These are phyloP conservation scores for Pharus latifolius DNA, from an alignment of 176 grass and related monocot genomes.

Conservation along the genomic window DNA sequence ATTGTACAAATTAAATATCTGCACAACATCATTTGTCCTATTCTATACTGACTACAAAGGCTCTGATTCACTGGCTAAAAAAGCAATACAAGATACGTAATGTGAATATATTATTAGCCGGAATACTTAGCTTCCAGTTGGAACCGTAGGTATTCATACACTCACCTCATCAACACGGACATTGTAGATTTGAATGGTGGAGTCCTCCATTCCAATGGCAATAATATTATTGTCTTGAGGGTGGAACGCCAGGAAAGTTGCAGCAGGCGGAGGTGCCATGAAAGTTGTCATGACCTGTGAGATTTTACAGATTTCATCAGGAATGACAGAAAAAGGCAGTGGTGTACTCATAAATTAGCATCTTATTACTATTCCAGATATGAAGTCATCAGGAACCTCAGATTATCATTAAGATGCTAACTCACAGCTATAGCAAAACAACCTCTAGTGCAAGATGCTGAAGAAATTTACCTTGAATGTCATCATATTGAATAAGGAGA, in stretches of 20 bases:
- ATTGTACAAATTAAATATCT: too few species aligned
- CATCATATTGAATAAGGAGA: constrained; percentile 99
- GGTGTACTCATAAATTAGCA: background rate
- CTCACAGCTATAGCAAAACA: background rate
- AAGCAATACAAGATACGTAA: background rate
- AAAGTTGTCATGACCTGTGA: constrained; percentile 97
- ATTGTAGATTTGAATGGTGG: constrained; percentile 97
- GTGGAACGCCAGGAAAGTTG: constrained; percentile 91
- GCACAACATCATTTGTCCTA: too few species aligned
- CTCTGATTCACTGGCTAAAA: background rate
- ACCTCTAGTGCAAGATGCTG: background rate
- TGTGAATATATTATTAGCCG: background rate
- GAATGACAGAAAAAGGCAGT: background rate
- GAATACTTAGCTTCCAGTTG: constrained; percentile 5
- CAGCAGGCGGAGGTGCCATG: constrained; percentile 92
- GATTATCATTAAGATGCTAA: background rate
- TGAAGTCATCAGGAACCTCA: background rate
- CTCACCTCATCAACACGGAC: constrained; percentile 92
- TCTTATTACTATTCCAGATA: background rate
- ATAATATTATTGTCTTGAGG: constrained; percentile 99
- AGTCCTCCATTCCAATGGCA: constrained; percentile 98
- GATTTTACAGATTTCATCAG: background rate
- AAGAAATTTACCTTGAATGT: constrained; percentile 79
- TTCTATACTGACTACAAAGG: background rate
- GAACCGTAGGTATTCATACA: background rate